Evolutionary conservation across 2,329 filamentous ascomycete genomes (phyloP).

Genomic region (Fusarium chaquense): DNA sequence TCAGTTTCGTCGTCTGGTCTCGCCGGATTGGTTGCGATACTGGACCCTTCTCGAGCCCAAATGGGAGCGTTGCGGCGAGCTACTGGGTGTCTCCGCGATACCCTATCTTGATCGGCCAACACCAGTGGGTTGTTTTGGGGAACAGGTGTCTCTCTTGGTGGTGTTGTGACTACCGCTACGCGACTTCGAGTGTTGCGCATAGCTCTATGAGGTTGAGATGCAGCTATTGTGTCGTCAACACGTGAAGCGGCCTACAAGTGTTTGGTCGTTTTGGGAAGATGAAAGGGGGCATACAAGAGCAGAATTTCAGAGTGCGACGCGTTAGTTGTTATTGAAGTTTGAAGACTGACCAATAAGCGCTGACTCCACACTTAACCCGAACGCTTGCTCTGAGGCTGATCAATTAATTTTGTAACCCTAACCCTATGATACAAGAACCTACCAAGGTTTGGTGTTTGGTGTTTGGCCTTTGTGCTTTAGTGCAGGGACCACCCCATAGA

Average conservation of each 20-base stretch:
- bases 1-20: constrained; percentile 44
- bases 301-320: neutral
- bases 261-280: constrained; percentile 21
- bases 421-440: neutral
- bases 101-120: constrained; percentile 6
- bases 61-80: constrained; percentile 44
- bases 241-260: constrained; percentile 33
- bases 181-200: constrained; percentile 36
- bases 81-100: constrained; percentile 23
- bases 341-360: constrained; percentile 16
- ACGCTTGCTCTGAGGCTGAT: neutral
- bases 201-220: constrained; percentile 12
- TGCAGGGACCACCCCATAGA: neutral
- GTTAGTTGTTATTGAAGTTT: constrained; percentile 4
- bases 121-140: neutral
- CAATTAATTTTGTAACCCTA: neutral
- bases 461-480: constrained; percentile 12
- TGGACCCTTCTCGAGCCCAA: constrained; percentile 35
- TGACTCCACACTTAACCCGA: constrained; percentile 43
- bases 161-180: neutral
- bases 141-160: neutral
- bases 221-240: constrained; percentile 12
- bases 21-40: constrained; percentile 27
- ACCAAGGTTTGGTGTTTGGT: constrained; percentile 4
- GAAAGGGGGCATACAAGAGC: neutral